Evolutionary conservation across 2,329 filamentous ascomycete species (phyloP).

Genomic region (Fusarium compactum): DNA sequence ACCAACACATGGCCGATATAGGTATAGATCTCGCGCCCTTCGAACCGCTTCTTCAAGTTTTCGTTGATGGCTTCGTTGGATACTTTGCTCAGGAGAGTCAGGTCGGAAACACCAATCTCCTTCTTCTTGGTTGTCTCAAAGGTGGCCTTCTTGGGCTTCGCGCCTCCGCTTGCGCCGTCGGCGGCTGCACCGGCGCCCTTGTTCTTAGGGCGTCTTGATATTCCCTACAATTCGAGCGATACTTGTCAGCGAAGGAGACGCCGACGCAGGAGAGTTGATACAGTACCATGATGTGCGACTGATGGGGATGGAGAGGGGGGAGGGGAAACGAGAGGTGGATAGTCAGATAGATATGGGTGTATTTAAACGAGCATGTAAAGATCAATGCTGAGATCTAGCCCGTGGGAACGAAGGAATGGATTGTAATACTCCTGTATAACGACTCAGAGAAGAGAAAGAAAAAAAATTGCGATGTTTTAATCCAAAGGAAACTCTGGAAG

Average conservation of each 20-base stretch:
- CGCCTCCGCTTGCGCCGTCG: conserved; percentile 54
- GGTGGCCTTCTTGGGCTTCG: conserved; percentile 92
- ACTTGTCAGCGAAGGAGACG: conserved; percentile 30
- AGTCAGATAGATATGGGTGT: conserved; percentile 27
- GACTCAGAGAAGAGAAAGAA: conserved; percentile 14
- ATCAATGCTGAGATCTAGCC: conserved; percentile 11
- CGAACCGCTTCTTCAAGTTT: conserved; percentile 97
- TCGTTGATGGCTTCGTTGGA: conserved; percentile 99
- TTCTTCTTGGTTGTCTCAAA: conserved; percentile 99
- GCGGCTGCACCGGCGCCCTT: conserved; percentile 56
- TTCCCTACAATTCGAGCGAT: conserved; percentile 48
- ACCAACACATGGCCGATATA: conserved; percentile 99
- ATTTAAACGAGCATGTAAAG: conserved; percentile 47
- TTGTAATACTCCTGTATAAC: conserved; percentile 21
- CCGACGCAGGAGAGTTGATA: conserved; percentile 23
- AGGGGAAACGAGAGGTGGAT: conserved; percentile 33
- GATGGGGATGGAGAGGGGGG: conserved; percentile 28
- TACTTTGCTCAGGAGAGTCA: conserved; percentile 97
- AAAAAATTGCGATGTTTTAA: conserved; percentile 42
- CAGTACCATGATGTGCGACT: conserved; percentile 52
- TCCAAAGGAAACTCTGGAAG: conserved; percentile 39
- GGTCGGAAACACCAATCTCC: conserved; percentile 97
- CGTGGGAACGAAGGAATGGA: conserved; percentile 20
- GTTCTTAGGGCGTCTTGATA: conserved; percentile 58
- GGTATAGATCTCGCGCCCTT: conserved; percentile 98